Conservation (phyloP, 768 basidiomycete genomes). For the Omphalotus guepiniiformis region DNA sequence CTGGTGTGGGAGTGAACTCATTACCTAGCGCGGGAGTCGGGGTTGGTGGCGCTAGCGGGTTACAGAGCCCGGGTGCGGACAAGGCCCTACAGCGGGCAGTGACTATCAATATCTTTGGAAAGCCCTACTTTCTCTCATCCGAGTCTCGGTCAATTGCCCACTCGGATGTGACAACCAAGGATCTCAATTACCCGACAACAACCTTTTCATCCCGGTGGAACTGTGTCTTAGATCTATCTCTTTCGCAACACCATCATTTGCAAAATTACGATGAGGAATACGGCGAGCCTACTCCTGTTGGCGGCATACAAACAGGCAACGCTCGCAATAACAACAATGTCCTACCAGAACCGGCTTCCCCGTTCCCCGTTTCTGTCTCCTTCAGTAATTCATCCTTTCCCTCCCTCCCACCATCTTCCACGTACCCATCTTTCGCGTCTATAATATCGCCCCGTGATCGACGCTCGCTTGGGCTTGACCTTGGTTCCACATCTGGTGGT, state of each 20-base stretch:
- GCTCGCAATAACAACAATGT: slow-evolving; percentile 29
- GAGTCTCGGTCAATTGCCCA: slow-evolving; percentile 4
- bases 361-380: slow-evolving; percentile 56
- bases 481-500: neutral
- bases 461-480: slow-evolving; percentile 14
- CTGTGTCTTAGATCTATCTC: slow-evolving; percentile 76
- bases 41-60: neutral
- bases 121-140: slow-evolving; percentile 60
- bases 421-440: slow-evolving; percentile 6
- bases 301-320: too few relatives aligned
- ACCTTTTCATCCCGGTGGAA: slow-evolving; percentile 88
- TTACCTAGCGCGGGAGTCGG: slow-evolving; percentile 13
- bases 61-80: slow-evolving; percentile 12
- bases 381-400: neutral
- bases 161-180: slow-evolving; percentile 11
- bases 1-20: slow-evolving; percentile 2
- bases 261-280: neutral
- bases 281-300: slow-evolving; percentile 10
- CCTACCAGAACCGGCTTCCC: slow-evolving; percentile 75
- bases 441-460: slow-evolving; percentile 18
- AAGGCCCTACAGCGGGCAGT: slow-evolving; percentile 70
- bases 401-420: slow-evolving; percentile 9
- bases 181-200: slow-evolving; percentile 54
- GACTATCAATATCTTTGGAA: slow-evolving; percentile 73
- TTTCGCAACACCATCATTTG: slow-evolving; percentile 13